These are phyloP conservation scores for Talaromyces rugulosus DNA, from an alignment of 2,329 filamentous ascomycete species.

Conservation along the genomic window DNA sequence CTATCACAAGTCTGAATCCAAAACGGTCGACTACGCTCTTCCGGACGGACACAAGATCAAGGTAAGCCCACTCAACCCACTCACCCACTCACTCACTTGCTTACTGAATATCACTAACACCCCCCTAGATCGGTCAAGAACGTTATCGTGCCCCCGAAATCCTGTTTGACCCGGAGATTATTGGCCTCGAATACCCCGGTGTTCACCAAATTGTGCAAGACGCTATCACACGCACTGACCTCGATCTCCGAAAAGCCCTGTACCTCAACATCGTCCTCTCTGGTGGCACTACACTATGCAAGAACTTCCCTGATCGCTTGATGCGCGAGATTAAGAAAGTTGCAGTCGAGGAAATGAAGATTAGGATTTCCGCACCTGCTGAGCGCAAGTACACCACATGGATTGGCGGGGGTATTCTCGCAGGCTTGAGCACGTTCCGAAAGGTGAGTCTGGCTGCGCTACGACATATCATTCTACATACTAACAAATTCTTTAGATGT, in stretches of 20 bases:
- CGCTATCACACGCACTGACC: conserved; percentile 88
- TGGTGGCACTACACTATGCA: conserved; percentile 91
- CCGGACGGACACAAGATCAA: conserved; percentile 93
- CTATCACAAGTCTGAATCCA: conserved; percentile 70
- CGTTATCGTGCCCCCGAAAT: conserved; percentile 96
- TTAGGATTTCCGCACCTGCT: conserved; percentile 97
- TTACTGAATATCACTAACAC: not conserved
- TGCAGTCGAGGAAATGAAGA: conserved; percentile 97
- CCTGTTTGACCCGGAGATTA: conserved; percentile 94
- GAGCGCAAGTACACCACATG: conserved; percentile 98
- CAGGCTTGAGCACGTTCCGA: conserved; percentile 93
- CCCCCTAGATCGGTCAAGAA: conserved; percentile 73
- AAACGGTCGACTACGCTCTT: conserved; percentile 79
- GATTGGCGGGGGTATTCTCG: conserved; percentile 97
- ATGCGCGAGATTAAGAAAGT: conserved; percentile 87
- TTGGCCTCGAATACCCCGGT: conserved; percentile 92
- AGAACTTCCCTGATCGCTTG: conserved; percentile 90
- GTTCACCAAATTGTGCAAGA: conserved; percentile 98
- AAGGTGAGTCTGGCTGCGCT: conserved; percentile 61
- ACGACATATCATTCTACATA: not conserved
- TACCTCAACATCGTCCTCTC: conserved; percentile 98
- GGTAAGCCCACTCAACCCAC: conserved; percentile 50
- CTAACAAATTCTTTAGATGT: conserved; percentile 64
- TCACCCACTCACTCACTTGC: conserved; percentile 12
- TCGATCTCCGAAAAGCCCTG: conserved; percentile 88